Evolutionary conservation across 148 eudicot species (phyloP), one percentile per base, ranked within the genome.

Genomic region (Rhododendron griersonianum): DNA sequence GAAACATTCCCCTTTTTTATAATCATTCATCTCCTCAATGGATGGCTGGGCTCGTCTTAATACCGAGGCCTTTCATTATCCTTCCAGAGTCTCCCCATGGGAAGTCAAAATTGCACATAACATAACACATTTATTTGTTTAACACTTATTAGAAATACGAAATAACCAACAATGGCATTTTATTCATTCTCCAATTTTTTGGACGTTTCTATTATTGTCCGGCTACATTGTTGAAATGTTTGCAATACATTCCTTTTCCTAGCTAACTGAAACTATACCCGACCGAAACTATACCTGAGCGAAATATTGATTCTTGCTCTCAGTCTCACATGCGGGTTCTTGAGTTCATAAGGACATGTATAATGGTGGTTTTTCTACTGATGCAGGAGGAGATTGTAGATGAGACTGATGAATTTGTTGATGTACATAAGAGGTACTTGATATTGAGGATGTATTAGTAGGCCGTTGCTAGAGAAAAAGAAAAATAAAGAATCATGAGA

Each of bases 321-420:
- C 33, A 35, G 11, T 47, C 86, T 84, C 50, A 51, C 55, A 39
- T 83, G 44, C 8, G 35, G 35, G 11, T 37, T 83, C 41, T 78
- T 63, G 33, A 47, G 59, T 82, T 41, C 16, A 77, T 33, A 13
- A 63, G 80, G 59, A 63, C 83, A 11, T 9, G 50, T 76, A 75
- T 65, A 15, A 15, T 81, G 81, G 37, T 81, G 84, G 30, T 51
- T 53, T 47, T 81, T 86, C 92, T 83, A n/a, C 51, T 15, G 82
- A 18, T 92, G 81, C 92, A 95, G 99, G 99, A 97, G 91, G 98
- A 97, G 91, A 97, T 97, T 87, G 98, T 97, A 53, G 99, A 97
- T 86, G 99, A 97, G 92, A 97, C 99, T 63, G 99, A 97, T 91
- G 99, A 97, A 87, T 97, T 57, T 90, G 93, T 97, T 83, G 99